Evolutionary conservation across 129 eudicot species (phyloP).

Genomic region (Mikania micrantha): DNA sequence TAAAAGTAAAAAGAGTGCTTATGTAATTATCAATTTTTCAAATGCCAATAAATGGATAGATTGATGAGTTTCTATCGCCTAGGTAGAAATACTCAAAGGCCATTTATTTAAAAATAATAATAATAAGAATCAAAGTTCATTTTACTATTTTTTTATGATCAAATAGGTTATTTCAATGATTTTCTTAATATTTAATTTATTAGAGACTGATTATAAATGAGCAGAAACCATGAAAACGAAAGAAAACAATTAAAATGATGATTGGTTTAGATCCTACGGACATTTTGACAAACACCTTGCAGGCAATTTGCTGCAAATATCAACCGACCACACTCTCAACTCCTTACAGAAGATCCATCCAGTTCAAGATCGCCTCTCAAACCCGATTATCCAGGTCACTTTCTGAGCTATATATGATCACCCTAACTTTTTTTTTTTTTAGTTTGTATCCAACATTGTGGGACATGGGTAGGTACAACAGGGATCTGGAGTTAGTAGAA

Average conservation of each 20-base stretch:
- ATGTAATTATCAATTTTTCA: no score
- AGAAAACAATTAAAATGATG: neutral
- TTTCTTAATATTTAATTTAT: neutral
- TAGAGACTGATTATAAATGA: neutral
- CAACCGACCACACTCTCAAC: neutral
- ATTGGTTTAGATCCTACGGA: neutral
- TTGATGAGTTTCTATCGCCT: no score
- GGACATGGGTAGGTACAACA: neutral
- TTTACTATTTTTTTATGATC: no score
- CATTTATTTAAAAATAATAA: no score
- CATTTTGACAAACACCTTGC: conserved; percentile 21
- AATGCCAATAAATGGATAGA: no score
- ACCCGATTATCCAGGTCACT: conserved; percentile 14
- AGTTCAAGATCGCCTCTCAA: neutral
- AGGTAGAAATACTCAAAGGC: no score
- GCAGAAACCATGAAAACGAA: neutral
- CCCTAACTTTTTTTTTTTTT: neutral
- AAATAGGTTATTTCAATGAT: no score
- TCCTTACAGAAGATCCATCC: conserved; percentile 3
- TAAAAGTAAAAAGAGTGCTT: no score
- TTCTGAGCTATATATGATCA: neutral
- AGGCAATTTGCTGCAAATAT: conserved; percentile 6
- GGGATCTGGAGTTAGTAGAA: neutral
- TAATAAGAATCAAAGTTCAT: no score
- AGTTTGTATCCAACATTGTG: neutral